Conservation (phyloP, 2,329 filamentous ascomycete species). For the Colletotrichum orchidophilum region DNA sequence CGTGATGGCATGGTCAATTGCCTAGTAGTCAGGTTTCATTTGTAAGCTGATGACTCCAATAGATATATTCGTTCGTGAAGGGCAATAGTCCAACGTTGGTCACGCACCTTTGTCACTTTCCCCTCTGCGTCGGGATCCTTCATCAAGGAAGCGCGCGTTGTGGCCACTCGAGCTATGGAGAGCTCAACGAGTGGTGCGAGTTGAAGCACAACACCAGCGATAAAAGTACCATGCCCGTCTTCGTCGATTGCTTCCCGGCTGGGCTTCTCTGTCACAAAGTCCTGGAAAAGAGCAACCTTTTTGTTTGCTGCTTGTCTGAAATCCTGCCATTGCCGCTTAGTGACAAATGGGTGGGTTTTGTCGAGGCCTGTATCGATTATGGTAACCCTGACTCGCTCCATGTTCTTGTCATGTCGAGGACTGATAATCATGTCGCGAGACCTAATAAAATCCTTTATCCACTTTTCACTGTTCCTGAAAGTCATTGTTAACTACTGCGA, state of each 20-base stretch:
- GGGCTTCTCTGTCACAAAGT: slow-evolving; percentile 1
- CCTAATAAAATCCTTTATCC: neutral
- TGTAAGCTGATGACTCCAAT: neutral
- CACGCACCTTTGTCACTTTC: neutral
- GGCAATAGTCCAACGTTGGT: too few relatives aligned
- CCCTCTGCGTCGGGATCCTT: neutral
- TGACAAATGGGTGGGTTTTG: slow-evolving; percentile 5
- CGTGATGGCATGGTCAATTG: slow-evolving; percentile 1
- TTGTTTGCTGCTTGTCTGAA: neutral
- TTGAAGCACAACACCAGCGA: slow-evolving; percentile 1
- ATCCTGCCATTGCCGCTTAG: neutral
- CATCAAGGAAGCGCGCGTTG: neutral
- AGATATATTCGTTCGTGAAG: neutral
- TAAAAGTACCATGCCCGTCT: slow-evolving; percentile 10
- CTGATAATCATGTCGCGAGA: neutral
- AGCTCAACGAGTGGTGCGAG: slow-evolving; percentile 7
- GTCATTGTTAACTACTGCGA: neutral
- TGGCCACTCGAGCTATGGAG: slow-evolving; percentile 1
- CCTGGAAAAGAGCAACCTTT: neutral
- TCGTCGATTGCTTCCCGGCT: neutral
- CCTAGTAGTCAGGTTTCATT: neutral
- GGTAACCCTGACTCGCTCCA: slow-evolving; percentile 5
- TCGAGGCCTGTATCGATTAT: slow-evolving; percentile 12
- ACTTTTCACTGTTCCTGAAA: neutral
- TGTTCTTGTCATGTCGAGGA: neutral